phyloP scores from a whole-genome alignment of 805 yeast genomes.

The Myxozyma monticola region DNA sequence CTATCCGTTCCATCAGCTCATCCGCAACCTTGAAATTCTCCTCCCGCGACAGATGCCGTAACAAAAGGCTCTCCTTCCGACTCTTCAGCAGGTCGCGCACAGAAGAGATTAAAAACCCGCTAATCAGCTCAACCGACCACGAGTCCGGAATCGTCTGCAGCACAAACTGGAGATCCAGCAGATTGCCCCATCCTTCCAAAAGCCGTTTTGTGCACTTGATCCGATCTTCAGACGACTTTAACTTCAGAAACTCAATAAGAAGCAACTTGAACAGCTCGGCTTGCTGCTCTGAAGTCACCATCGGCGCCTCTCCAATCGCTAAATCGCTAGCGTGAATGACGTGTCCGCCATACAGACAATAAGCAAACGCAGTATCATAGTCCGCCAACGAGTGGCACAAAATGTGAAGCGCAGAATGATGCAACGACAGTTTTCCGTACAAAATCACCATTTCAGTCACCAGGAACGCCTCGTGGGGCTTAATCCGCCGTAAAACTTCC shows the following conservation, averaged over 20 bases:
- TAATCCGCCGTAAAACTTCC: constrained; percentile 32
- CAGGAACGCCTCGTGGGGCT: constrained; percentile 35
- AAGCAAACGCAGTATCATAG: constrained; percentile 39
- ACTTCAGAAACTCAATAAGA: constrained; percentile 33
- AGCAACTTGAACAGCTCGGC: constrained; percentile 34
- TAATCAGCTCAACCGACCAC: constrained; percentile 39
- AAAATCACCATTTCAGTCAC: constrained; percentile 39
- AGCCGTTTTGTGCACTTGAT: constrained; percentile 33
- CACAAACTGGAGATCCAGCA: constrained; percentile 35
- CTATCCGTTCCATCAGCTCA: constrained; percentile 29
- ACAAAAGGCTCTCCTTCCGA: constrained; percentile 25
- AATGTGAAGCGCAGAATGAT: constrained; percentile 38
- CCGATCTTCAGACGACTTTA: constrained; percentile 29
- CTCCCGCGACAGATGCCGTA: constrained; percentile 31
- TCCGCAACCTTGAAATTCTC: constrained; percentile 28
- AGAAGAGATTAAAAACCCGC: constrained; percentile 32
- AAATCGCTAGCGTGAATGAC: constrained; percentile 24
- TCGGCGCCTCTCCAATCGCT: constrained; percentile 5
- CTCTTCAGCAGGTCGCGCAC: constrained; percentile 24
- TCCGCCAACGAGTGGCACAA: constrained; percentile 39
- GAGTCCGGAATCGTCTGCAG: constrained; percentile 35
- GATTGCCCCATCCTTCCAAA: constrained; percentile 36
- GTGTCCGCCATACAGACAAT: constrained; percentile 36
- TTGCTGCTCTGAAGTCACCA: constrained; percentile 25
- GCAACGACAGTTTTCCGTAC: constrained; percentile 35